Conservation (phyloP, 441 rosid species). For the Adansonia gregorii region DNA sequence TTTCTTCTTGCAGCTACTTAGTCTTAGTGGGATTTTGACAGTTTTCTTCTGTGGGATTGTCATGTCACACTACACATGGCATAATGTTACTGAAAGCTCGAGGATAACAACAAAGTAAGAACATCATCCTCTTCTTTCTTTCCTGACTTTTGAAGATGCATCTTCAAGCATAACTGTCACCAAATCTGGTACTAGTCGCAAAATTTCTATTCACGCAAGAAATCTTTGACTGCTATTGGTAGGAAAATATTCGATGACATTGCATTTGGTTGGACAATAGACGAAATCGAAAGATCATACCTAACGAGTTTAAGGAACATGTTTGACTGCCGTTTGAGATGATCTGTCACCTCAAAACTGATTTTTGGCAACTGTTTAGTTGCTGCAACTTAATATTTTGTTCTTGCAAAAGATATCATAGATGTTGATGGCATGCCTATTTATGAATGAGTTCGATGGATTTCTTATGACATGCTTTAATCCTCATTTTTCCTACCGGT, state of each 20-base stretch:
- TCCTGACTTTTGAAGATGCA: background rate
- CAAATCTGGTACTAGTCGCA: background rate
- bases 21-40: slow-evolving; percentile 68
- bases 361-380: background rate
- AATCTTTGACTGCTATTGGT: background rate
- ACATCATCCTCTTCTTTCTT: background rate
- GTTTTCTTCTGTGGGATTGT: slow-evolving; percentile 70
- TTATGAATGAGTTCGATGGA: background rate
- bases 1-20: slow-evolving; percentile 49
- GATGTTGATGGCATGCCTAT: background rate
- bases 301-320: background rate
- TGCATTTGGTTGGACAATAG: background rate
- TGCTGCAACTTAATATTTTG: background rate
- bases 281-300: background rate
- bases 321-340: background rate
- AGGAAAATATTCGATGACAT: background rate
- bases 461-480: background rate
- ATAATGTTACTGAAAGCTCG: slow-evolving; percentile 68
- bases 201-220: too few species aligned
- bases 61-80: slow-evolving; percentile 79
- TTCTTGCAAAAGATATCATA: background rate
- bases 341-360: background rate
- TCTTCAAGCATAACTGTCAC: background rate
- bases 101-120: slow-evolving; percentile 63
- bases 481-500: slow-evolving; percentile 15